These are phyloP conservation scores for Acorus gramineus DNA, from an alignment of 106 monocot genomes.

Conservation along the genomic window DNA sequence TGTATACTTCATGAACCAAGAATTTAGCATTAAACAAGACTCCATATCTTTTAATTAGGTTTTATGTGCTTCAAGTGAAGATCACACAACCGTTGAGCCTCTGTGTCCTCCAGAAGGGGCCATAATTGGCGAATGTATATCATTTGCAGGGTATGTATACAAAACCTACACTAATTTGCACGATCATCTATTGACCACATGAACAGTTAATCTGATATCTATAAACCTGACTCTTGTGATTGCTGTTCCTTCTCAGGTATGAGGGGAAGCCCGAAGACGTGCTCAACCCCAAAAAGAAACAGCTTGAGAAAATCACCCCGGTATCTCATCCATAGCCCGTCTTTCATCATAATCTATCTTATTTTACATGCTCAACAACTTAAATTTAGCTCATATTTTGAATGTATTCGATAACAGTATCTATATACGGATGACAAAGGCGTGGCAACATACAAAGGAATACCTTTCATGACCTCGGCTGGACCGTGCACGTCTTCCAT, in stretches of 20 bases:
- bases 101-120: constrained; percentile 78
- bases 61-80: constrained; percentile 89
- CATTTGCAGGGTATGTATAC: constrained; percentile 58
- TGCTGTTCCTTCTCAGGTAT: constrained; percentile 27
- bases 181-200: too few relatives aligned
- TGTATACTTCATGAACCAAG: too few relatives aligned
- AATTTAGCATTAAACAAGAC: neutral
- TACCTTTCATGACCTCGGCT: constrained; percentile 71
- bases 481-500: constrained; percentile 71
- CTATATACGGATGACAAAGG: constrained; percentile 72
- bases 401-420: constrained; percentile 36
- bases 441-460: constrained; percentile 69
- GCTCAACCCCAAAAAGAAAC: constrained; percentile 96
- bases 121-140: constrained; percentile 57
- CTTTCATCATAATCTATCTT: neutral
- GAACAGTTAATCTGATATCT: too few relatives aligned
- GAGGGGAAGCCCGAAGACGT: constrained; percentile 92
- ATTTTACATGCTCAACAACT: too few relatives aligned
- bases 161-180: neutral
- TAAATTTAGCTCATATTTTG: neutral
- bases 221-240: neutral
- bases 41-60: constrained; percentile 31
- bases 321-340: constrained; percentile 20
- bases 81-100: constrained; percentile 87
- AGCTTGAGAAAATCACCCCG: constrained; percentile 94